Evolutionary conservation across 2,329 filamentous ascomycete genomes (phyloP).

Genomic region (Diaporthe velutina): DNA sequence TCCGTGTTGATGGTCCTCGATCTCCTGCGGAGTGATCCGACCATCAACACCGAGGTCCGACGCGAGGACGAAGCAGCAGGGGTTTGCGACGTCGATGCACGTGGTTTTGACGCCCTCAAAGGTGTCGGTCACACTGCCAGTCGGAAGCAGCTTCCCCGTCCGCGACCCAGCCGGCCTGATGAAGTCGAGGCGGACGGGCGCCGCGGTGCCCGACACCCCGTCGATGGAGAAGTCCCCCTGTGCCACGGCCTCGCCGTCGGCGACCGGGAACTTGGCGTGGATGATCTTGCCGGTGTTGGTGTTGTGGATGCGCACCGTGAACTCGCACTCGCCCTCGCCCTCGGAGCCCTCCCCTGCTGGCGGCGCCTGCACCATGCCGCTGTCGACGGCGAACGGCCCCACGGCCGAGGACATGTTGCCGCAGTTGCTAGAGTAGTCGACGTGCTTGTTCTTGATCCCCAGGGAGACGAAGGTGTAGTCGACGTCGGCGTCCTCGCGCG

Average conservation of each 20-base stretch:
- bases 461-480: slow-evolving; percentile 81
- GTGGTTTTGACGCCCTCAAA: slow-evolving; percentile 48
- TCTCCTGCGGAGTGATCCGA: slow-evolving; percentile 43
- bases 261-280: slow-evolving; percentile 52
- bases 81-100: slow-evolving; percentile 56
- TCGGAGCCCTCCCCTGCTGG: slow-evolving; percentile 42
- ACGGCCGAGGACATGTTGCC: slow-evolving; percentile 80
- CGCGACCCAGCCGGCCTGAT: slow-evolving; percentile 55
- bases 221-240: slow-evolving; percentile 54
- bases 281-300: slow-evolving; percentile 76
- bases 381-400: slow-evolving; percentile 74
- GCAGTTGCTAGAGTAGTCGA: slow-evolving; percentile 79
- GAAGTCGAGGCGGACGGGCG: slow-evolving; percentile 54
- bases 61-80: slow-evolving; percentile 55
- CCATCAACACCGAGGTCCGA: slow-evolving; percentile 47
- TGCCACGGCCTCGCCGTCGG: slow-evolving; percentile 52
- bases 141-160: slow-evolving; percentile 56
- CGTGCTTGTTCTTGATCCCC: slow-evolving; percentile 69
- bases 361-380: slow-evolving; percentile 55
- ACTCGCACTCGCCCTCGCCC: slow-evolving; percentile 50
- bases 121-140: slow-evolving; percentile 51
- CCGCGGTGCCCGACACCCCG: slow-evolving; percentile 54
- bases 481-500: slow-evolving; percentile 65
- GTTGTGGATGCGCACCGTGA: slow-evolving; percentile 73
- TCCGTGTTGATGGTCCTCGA: slow-evolving; percentile 49